Base-by-base conservation (phyloP, 805 yeast genomes). In the Suhomyces emberorum region DNA sequence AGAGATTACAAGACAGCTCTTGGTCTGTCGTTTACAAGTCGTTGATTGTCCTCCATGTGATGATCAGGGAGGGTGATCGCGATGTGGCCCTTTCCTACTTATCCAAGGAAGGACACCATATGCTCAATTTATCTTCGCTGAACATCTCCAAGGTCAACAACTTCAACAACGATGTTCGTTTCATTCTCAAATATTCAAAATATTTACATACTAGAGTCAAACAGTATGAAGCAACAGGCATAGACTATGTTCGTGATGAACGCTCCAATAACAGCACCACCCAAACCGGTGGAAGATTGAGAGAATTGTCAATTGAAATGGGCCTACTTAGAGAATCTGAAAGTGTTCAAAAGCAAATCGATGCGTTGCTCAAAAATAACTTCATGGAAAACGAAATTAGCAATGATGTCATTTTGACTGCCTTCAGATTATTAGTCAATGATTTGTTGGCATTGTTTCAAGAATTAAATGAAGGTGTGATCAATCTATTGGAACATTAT, bases 11-110 rank as follows among this genome's bases (percentile, higher is more conserved):
- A 36, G 95, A 88, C 54, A 65, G 82, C 3, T 84, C 96, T 4
- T 93, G 96, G 96, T 83, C 96, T 5, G 79, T 89, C 39, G 93
- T 83, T 12, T 93, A 77, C 73, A 93, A 93, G 61, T 64, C 95
- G 8, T 69, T 91, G 47, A 72, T 91, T 42, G 95, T 91, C 22
- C 56, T 85, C 18, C 98, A 93, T 66, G 78, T 88, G 32, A 81
- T 93, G 89, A 79, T 91, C 30, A 77, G 96, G 34, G 98, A 93
- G 54, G 98, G 98, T 15, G 88, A 84, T 41, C 74, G 70, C 31
- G 81, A 86, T 51, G 81, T 77, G n/a, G 76, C 89, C 0, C 68
- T 91, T 46, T 61, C 72, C 28, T 88, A 72, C 61, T 67, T 77
- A 39, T 61, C 75, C 40, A 60, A 63, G 11, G 71, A 69, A 29